These are phyloP conservation scores for Oemleria cerasiformis DNA, from an alignment of 306 rosid species.

Conservation along the genomic window DNA sequence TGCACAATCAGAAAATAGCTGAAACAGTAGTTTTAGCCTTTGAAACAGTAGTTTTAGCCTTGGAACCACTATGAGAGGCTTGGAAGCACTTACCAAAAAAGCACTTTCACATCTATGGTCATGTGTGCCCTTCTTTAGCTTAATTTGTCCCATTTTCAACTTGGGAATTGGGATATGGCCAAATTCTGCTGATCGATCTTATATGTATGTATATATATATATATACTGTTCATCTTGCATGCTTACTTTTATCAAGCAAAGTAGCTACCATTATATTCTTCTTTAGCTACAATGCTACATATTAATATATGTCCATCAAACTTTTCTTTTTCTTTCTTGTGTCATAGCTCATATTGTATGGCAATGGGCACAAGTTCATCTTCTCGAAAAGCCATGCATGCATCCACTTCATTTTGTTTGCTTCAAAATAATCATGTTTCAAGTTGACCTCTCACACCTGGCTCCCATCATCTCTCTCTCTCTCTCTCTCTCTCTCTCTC, in stretches of 20 bases:
- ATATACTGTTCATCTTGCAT: constrained; percentile 18
- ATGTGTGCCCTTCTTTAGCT: neutral
- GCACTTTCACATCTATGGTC: neutral
- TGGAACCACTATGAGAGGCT: neutral
- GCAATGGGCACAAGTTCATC: constrained; percentile 6
- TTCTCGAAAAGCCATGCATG: neutral
- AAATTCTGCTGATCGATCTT: neutral
- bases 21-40: neutral
- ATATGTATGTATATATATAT: neutral
- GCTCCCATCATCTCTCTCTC: neutral
- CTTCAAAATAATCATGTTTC: neutral
- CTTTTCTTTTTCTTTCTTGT: neutral
- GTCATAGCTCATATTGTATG: constrained; percentile 14
- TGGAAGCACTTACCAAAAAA: neutral
- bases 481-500: neutral
- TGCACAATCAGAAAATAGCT: neutral
- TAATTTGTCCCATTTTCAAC: neutral
- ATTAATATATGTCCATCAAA: neutral
- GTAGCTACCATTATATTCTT: neutral
- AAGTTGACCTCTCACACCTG: constrained; percentile 14
- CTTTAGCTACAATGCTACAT: too few relatives aligned
- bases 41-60: too few relatives aligned
- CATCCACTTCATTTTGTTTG: constrained; percentile 13
- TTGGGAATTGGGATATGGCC: neutral
- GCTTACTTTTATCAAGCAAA: constrained; percentile 10